These are phyloP conservation scores for Trypanosoma mega DNA, from an alignment of 208 protist genomes.

Conservation along the genomic window DNA sequence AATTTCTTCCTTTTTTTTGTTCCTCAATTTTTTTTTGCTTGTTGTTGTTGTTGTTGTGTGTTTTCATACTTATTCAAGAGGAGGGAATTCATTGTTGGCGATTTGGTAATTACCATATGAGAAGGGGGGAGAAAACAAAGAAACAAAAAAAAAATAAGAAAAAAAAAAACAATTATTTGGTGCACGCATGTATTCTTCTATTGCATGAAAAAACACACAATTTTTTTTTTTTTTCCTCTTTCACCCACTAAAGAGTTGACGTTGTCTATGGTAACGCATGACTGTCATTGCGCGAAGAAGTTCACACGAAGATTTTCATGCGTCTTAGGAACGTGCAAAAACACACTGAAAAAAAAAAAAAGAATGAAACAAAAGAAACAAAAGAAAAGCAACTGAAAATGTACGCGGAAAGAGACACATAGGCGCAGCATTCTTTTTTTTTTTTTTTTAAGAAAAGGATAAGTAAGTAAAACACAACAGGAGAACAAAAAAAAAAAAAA, in stretches of 20 bases:
- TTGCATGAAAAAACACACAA: too few species aligned
- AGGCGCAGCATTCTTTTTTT: too few species aligned
- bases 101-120: too few species aligned
- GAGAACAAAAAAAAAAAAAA: constrained; percentile 21
- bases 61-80: too few species aligned
- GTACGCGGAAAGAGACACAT: too few species aligned
- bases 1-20: not conserved
- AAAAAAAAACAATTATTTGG: not conserved
- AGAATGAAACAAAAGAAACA: constrained; percentile 1
- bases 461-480: constrained; percentile 12
- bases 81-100: too few species aligned
- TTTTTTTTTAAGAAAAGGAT: too few species aligned
- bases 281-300: constrained; percentile 11
- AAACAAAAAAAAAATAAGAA: not conserved
- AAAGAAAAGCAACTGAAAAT: not conserved
- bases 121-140: too few species aligned
- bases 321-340: not conserved
- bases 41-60: too few species aligned
- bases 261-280: constrained; percentile 7
- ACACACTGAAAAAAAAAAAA: constrained; percentile 5
- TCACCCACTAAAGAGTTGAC: not conserved
- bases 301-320: constrained; percentile 8
- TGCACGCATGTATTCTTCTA: too few species aligned
- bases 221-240: constrained; percentile 4
- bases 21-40: too few species aligned